These are phyloP conservation scores for Gnomoniopsis sp. DNA, from an alignment of 2,329 filamentous ascomycete genomes.

Conservation along the genomic window DNA sequence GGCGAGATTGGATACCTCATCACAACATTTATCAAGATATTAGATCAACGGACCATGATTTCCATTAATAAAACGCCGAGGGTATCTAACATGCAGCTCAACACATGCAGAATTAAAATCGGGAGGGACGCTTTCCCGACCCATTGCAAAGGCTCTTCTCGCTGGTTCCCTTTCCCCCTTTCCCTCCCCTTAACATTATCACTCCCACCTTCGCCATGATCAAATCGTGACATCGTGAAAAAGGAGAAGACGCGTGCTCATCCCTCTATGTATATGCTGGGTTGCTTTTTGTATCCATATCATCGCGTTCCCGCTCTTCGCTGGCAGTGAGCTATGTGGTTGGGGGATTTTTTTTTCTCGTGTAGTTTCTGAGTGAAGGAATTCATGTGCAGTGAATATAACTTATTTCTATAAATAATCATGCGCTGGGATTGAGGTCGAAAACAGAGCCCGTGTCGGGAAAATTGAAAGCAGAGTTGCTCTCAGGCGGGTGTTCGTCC, in stretches of 20 bases:
- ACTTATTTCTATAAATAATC: background rate
- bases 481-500: too few species aligned
- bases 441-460: background rate
- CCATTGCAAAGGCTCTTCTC: background rate
- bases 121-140: background rate
- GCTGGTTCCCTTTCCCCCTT: background rate
- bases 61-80: constrained; percentile 3
- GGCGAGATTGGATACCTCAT: too few species aligned
- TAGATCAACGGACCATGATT: background rate
- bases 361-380: background rate
- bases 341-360: background rate
- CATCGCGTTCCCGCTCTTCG: background rate
- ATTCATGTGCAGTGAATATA: background rate
- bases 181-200: background rate
- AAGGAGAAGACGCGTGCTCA: background rate
- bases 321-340: background rate
- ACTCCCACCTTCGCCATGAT: background rate
- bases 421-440: constrained; percentile 1
- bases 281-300: constrained; percentile 3
- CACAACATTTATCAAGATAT: too few species aligned
- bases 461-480: background rate
- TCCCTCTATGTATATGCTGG: constrained; percentile 4
- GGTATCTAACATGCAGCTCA: constrained; percentile 18
- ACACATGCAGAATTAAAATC: constrained; percentile 10
- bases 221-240: background rate